Percentiles rank a stretch among this genome's conserved stretches.
Evolutionary conservation across 2,329 filamentous ascomycete genomes (phyloP).

Genomic region (Colletotrichum gigasporum): DNA sequence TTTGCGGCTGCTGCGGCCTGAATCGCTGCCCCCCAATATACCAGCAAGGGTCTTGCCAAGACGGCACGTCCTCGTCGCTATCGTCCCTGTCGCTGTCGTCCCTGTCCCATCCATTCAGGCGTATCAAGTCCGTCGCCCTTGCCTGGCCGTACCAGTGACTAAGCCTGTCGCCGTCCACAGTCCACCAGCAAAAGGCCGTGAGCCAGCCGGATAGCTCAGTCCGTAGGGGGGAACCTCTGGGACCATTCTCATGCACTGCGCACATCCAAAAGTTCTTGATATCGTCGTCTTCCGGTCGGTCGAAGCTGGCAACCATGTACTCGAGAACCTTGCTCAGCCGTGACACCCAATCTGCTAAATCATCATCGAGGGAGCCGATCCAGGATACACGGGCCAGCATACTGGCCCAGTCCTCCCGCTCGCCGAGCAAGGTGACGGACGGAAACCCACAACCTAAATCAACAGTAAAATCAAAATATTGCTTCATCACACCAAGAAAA

Average conservation of each 20-base stretch:
- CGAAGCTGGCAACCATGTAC: conserved; percentile 30
- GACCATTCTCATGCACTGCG: conserved; percentile 27
- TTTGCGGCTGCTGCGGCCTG: no score
- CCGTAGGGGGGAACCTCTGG: background rate
- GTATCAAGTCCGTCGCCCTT: no score
- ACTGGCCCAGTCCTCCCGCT: background rate
- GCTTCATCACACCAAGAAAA: background rate
- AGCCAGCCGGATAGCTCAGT: conserved; percentile 30
- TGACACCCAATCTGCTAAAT: background rate
- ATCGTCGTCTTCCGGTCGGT: conserved; percentile 19
- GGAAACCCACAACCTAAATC: background rate
- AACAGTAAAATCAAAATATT: background rate
- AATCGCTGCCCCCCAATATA: no score
- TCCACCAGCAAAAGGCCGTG: conserved; percentile 32
- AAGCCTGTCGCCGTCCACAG: background rate
- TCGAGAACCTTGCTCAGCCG: conserved; percentile 18
- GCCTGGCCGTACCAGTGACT: background rate
- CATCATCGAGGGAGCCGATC: background rate
- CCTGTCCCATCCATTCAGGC: no score
- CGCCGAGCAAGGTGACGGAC: background rate
- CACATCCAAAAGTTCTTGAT: conserved; percentile 34
- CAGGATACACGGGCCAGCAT: background rate
- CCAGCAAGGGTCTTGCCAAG: no score
- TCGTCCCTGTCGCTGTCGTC: no score
- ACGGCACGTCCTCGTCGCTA: no score